Base-by-base conservation (phyloP, 345 rosid genomes). In the Xanthoceras sorbifolium region DNA sequence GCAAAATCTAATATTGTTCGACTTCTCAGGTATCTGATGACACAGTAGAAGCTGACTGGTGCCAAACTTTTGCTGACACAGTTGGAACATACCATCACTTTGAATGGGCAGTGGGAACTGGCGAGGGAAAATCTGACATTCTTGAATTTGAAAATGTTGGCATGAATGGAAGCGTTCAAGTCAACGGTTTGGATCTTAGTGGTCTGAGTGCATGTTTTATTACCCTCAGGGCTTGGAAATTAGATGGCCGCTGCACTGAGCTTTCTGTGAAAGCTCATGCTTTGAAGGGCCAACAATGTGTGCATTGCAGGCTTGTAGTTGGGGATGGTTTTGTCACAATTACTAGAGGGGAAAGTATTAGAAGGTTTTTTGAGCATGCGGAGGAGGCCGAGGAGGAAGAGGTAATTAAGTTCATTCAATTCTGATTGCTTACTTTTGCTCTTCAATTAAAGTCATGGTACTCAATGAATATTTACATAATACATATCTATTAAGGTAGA, bases 301-400 rank as follows among this genome's bases (percentile, higher is more conserved):
- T 93, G 77, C 99, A 96, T 82, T 89, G 93, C 75, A 85, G 93
- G 88, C 97, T 96, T 69, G 87, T 91, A 64, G 99, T 93, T 79
- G 98, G 99, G 62, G 97, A 92, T 88, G 98, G 98, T 73, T 88
- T 87, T 72, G 92, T 96, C 72, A 86, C 94, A 78, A 92, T 96
- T 34, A 92, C 86, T 29, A 86, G 88, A 71, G 99, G 99, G 59
- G 92, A 92, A 83, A 88, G 93, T 78, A 93, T 96, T 36, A 82
- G 84, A 82, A 86, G 81, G 74, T 92, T 95, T 87, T 93, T 96
- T 85, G 98, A 93, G 76, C 99, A 93, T 83, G 98, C 99, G 0
- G 98, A 95, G 84, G 98, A 92, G 72, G 92, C 91, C 4, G 99
- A 96, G 85, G 99, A 96, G 85, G 99, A 96, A 86, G 99, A 96